phyloP scores from a whole-genome alignment of 306 rosid species.

The Gastrolobium bilobum region DNA sequence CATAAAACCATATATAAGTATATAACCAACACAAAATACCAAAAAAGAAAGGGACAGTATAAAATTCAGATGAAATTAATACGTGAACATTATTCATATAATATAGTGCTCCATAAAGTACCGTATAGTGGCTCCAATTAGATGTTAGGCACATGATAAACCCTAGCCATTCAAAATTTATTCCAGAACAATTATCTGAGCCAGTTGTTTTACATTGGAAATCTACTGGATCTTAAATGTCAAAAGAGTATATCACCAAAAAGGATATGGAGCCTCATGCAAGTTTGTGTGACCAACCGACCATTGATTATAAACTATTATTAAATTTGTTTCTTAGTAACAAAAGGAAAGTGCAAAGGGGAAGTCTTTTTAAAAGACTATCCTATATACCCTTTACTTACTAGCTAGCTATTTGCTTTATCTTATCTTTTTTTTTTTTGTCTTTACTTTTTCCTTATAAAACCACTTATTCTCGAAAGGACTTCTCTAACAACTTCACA shows the following conservation, averaged over 20 bases:
- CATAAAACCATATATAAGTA: background rate
- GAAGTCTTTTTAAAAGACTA: slow-evolving; percentile 43
- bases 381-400: slow-evolving; percentile 34
- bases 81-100: background rate
- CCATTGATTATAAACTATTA: slow-evolving; percentile 40
- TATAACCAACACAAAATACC: background rate
- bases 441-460: background rate
- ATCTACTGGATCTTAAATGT: background rate
- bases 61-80: slow-evolving; percentile 11
- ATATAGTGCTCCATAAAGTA: background rate
- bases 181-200: background rate
- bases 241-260: slow-evolving; percentile 34
- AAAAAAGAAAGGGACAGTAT: background rate
- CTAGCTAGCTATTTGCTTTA: slow-evolving; percentile 32
- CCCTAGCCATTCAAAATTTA: background rate
- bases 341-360: slow-evolving; percentile 18
- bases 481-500: background rate
- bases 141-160: slow-evolving; percentile 24
- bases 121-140: slow-evolving; percentile 23
- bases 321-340: slow-evolving; percentile 10
- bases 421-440: background rate
- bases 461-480: background rate
- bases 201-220: slow-evolving; percentile 36
- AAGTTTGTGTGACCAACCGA: slow-evolving; percentile 42
- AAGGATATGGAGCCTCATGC: slow-evolving; percentile 50